Evolutionary conservation across 148 eudicot species (phyloP).

Genomic region (Gaultheria prostrata): DNA sequence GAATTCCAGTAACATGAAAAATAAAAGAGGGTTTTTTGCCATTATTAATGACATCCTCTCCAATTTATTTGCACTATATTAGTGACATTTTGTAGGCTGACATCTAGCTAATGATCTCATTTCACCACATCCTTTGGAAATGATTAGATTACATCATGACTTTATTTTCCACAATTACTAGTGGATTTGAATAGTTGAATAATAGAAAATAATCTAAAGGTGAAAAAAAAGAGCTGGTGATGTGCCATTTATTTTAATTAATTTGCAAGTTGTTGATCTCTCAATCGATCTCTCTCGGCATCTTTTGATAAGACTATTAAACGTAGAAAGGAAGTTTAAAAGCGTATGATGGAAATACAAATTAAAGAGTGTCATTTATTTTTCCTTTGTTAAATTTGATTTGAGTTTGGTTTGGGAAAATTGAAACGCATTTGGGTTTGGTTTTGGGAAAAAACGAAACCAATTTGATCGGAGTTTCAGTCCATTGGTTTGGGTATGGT

Average conservation of each 20-base stretch:
- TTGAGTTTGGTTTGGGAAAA: too few relatives aligned
- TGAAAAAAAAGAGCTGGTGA: neutral
- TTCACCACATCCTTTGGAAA: neutral
- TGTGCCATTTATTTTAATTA: neutral
- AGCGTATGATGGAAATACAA: neutral
- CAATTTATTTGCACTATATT: neutral
- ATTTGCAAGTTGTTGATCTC: neutral
- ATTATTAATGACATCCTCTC: neutral
- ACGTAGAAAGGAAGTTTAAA: too few relatives aligned
- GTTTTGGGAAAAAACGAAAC: too few relatives aligned
- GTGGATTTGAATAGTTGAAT: neutral
- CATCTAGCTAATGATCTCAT: slow-evolving; percentile 5
- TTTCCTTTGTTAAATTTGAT: too few relatives aligned
- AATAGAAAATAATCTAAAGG: too few relatives aligned
- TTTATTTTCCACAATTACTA: neutral
- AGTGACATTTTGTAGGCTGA: slow-evolving; percentile 9
- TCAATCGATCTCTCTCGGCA: too few relatives aligned
- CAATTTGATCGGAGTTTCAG: too few relatives aligned
- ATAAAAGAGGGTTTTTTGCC: neutral
- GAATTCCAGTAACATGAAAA: neutral
- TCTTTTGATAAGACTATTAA: too few relatives aligned
- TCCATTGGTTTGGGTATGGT: too few relatives aligned
- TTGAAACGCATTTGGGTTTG: too few relatives aligned
- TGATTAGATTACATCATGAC: neutral
- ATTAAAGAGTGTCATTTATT: neutral